Base-by-base conservation (phyloP, 495 filamentous ascomycete species). In the Polyplosphaeria fusca region DNA sequence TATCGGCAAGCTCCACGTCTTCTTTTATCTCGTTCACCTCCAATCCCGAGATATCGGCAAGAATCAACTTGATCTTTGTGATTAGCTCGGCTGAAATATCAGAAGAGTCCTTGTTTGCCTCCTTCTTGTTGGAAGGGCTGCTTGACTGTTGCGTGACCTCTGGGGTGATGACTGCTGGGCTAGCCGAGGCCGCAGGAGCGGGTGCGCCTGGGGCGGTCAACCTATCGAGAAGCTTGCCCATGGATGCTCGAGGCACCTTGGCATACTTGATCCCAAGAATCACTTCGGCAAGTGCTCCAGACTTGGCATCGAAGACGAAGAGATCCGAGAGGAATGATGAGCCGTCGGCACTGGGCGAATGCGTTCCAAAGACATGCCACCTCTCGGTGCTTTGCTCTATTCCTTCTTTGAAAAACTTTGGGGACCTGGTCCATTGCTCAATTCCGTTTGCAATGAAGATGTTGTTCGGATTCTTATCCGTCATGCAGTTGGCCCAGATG, bases 401-500 rank as follows among this genome's bases (percentile, higher is more conserved):
- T n/a, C n/a, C n/a, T n/a, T n/a, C n/a, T n/a, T n/a, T n/a, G n/a
- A n/a, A n/a, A n/a, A n/a, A n/a, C n/a, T 5, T 24, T 40, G 20
- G 58, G 28, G 74, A 71, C 0, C 77, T 72, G 44, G 78, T 75
- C 71, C 67, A 77, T 42, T 66, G 57, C 58, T 83, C 76, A 38
- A 76, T 71, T 0, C 74, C 71, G 52, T 63, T 74, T 7, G 75
- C 70, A 30, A 83, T 75, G 46, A 69, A 83, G 46, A 82, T 77
- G 5, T 80, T 14, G 74, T 0, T 35, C n/a, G n/a, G n/a, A n/a
- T n/a, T 60, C 0, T 66, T 45, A 0, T 64, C 12, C 18, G 60
- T 78, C 77, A 82, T 78, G 45, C 71, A 74, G 52, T 80, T 82
- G 13, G 80, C 73, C 64, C 66, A 81, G 22, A 83, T 71, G 0